Evolutionary conservation across 2,329 filamentous ascomycete species (phyloP).

Genomic region (Fusarium xyrophilum): DNA sequence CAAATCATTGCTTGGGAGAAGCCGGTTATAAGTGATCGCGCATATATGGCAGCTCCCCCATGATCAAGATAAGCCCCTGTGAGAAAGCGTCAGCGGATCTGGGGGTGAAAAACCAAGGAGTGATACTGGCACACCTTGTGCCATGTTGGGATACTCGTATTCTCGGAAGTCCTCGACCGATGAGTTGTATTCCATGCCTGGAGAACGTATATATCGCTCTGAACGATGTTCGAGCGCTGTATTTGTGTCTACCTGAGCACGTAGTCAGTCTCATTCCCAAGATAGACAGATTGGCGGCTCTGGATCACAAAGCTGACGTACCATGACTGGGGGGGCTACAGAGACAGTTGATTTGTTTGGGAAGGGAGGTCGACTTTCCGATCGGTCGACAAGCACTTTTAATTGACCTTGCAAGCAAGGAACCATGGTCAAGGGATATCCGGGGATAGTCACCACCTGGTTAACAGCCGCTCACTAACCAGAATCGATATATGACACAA

Average conservation of each 20-base stretch:
- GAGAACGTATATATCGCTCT: conserved; percentile 3
- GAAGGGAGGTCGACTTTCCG: not conserved
- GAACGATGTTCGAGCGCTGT: conserved; percentile 15
- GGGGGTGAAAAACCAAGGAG: not conserved
- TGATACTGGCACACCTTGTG: conserved; percentile 31
- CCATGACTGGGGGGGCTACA: conserved; percentile 27
- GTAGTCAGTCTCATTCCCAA: not conserved
- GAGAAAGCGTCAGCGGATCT: conserved; percentile 7
- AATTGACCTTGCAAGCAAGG: not conserved
- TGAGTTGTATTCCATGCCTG: conserved; percentile 38
- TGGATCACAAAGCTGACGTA: conserved; percentile 15
- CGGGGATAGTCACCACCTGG: not conserved
- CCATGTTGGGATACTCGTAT: conserved; percentile 41
- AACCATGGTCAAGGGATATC: not conserved
- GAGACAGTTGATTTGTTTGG: not conserved
- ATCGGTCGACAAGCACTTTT: not conserved
- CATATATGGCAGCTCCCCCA: conserved; percentile 63
- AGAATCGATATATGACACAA: not conserved
- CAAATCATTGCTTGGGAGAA: conserved; percentile 63
- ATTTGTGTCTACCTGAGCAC: conserved; percentile 16
- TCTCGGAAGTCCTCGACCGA: conserved; percentile 38
- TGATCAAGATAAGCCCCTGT: conserved; percentile 62
- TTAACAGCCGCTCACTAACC: not conserved
- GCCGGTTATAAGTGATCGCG: conserved; percentile 62
- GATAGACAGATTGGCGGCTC: not conserved